Evolutionary conservation across 176 grass and related monocot species (phyloP).

Genomic region (Canna indica): DNA sequence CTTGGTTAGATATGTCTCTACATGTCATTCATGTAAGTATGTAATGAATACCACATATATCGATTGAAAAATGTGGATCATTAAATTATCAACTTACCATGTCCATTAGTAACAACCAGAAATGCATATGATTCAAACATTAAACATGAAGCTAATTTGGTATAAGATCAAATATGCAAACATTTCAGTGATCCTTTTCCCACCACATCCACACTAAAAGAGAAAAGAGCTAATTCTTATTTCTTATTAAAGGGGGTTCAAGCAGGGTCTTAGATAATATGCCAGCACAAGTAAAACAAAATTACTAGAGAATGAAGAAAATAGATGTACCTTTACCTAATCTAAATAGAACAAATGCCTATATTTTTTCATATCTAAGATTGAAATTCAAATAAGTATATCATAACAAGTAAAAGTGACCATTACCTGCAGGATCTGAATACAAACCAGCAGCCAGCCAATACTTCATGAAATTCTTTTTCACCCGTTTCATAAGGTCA

Average conservation of each 20-base stretch:
- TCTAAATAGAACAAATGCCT: no score
- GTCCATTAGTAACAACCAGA: no score
- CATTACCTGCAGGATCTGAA: conserved; percentile 41
- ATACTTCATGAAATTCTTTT: conserved; percentile 89
- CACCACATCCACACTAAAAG: no score
- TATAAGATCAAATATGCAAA: neutral
- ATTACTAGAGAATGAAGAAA: neutral
- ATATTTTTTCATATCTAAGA: neutral
- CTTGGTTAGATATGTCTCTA: no score
- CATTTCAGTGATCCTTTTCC: no score
- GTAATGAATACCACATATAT: no score
- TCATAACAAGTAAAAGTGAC: conserved; percentile 29
- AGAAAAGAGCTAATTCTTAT: neutral
- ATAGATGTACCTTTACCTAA: no score
- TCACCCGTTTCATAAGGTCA: conserved; percentile 97
- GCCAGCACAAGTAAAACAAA: neutral
- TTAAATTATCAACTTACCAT: no score
- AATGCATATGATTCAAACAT: no score
- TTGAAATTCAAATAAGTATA: neutral
- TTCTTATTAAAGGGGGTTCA: neutral
- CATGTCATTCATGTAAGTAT: no score
- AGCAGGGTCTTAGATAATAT: neutral
- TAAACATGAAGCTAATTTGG: no score
- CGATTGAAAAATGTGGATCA: no score
- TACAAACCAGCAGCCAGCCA: conserved; percentile 79